Conservation (phyloP, 805 yeast genomes). For the Brettanomyces sp. region DNA sequence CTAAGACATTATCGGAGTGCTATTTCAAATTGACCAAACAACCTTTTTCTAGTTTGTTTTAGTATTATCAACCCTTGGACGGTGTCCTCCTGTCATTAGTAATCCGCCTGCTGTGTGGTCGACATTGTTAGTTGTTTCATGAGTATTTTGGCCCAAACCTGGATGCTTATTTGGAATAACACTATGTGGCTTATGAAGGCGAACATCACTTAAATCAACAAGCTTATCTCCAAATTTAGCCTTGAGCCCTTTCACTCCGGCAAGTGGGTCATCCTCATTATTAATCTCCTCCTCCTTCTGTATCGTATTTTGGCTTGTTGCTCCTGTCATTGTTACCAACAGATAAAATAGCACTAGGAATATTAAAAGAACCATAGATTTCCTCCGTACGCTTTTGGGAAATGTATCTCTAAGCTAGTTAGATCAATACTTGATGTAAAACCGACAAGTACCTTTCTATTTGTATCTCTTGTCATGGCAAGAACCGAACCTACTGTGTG, state of each 20-base stretch:
- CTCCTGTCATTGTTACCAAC: neutral
- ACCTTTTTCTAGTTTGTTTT: too few relatives aligned
- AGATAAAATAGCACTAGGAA: neutral
- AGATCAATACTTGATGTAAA: too few relatives aligned
- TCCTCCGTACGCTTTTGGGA: neutral
- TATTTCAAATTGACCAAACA: too few relatives aligned
- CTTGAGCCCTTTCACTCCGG: conserved; percentile 6
- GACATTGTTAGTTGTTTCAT: neutral
- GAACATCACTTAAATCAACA: conserved; percentile 8
- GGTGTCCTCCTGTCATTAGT: neutral
- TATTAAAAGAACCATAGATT: neutral
- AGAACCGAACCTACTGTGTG: too few relatives aligned
- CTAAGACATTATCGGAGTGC: too few relatives aligned
- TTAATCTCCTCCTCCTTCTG: neutral
- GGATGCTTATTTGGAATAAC: neutral
- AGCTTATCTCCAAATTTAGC: conserved; percentile 8
- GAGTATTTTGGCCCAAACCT: neutral
- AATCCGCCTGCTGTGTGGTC: neutral
- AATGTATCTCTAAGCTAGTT: too few relatives aligned
- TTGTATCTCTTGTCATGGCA: too few relatives aligned
- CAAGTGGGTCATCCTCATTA: conserved; percentile 1
- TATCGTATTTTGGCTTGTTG: neutral
- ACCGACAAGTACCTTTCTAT: too few relatives aligned
- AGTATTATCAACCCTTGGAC: neutral
- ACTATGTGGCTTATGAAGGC: conserved; percentile 6